Evolutionary conservation across 2,329 filamentous ascomycete genomes (phyloP), one percentile per base, ranked within the genome.

Genomic region (Aspergillus bombycis): DNA sequence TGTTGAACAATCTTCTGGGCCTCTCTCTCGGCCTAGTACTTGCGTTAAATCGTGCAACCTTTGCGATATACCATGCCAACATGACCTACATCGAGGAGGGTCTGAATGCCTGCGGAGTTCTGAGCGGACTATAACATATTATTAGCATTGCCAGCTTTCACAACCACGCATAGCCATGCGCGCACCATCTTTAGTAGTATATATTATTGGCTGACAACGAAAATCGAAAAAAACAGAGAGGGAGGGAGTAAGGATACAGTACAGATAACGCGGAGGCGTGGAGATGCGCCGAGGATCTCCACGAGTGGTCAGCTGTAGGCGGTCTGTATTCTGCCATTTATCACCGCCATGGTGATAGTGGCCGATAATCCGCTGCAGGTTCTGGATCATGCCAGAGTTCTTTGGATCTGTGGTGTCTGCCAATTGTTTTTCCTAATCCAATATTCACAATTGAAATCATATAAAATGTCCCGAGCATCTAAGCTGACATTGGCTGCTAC

Each of bases 1-100:
- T 95, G 93, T 81, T 98, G 94, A 63, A 99, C 94, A 79, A 99
- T 99, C 87, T 97, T 97, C 83, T 97, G 94, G 66, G 95, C 95
- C 81, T 98, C 94, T 81, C 93, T 91, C 87, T 99, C 95, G 74
- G 95, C 94, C 94, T 98, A 71, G 9, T 19, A 58, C 14, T 60
- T 57, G 38, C 10, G 52, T 69, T 45, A 69, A 57, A 65, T 65
- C 46, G 60, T 43, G 50, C 4, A 58, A 4, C 26, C n/a, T 34
- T 28, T 19, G 10, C 23, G 45, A 34, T 30, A 21, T 10, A 48
- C n/a, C 28, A 38, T 60, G 21, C 21, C 56, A 62, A 30, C 23
- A 56, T 63, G 65, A 78, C 91, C 75, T 91, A 99, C 95, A 83
- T 98, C 95, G 83, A 99, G 93, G 77, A 99, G 89, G 78, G 94